Conservation (phyloP, 371 early-diverging fungal genomes). For the Syncephalastrum contaminatum region DNA sequence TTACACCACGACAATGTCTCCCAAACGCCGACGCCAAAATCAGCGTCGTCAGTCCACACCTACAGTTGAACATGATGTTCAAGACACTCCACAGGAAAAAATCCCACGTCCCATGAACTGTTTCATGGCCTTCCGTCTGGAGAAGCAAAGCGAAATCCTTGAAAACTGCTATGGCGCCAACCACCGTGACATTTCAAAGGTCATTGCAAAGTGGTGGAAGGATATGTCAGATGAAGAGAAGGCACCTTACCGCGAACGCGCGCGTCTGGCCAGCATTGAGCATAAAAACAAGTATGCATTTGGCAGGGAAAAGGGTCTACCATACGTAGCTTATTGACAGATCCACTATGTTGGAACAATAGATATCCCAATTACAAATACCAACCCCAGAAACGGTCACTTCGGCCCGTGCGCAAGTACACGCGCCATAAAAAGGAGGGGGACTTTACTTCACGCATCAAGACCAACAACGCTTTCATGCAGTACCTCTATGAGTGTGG, state of each 20-base stretch:
- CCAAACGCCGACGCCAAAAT: not conserved
- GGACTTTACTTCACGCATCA: conserved; percentile 13
- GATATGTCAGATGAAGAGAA: conserved; percentile 53
- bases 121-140: conserved; percentile 67
- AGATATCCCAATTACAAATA: conserved; percentile 27
- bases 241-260: conserved; percentile 55
- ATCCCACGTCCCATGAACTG: conserved; percentile 54
- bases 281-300: conserved; percentile 33
- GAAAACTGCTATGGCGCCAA: conserved; percentile 54
- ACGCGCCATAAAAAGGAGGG: conserved; percentile 5
- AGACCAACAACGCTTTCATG: conserved; percentile 12
- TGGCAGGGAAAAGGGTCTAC: not conserved
- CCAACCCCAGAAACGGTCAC: conserved; percentile 11
- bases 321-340: no score
- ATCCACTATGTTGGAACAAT: not conserved
- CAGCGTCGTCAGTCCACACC: not conserved
- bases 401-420: conserved; percentile 14
- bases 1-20: not conserved
- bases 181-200: conserved; percentile 67
- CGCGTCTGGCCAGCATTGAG: conserved; percentile 53
- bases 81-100: conserved; percentile 3
- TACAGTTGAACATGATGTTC: no score
- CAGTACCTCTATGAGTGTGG: conserved; percentile 6
- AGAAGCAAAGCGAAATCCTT: conserved; percentile 64
- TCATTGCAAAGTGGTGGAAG: conserved; percentile 71